Evolutionary conservation across 192 early-diverging fungal species (phyloP).

Genomic region (Anaeromyces robustus): DNA sequence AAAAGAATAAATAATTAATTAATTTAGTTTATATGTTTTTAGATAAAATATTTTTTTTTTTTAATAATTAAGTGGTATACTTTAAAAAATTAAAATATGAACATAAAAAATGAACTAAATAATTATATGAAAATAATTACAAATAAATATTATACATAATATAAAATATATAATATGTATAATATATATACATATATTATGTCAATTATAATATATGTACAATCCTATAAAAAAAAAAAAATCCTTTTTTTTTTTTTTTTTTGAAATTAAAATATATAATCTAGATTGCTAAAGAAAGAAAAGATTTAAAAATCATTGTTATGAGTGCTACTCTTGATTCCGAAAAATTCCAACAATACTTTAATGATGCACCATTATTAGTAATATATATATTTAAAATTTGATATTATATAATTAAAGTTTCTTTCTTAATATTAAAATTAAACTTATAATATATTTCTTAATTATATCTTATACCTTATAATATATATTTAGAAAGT

Average conservation of each 20-base stretch:
- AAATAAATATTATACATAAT: background rate
- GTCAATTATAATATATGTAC: background rate
- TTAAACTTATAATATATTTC: background rate
- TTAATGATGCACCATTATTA: slow-evolving; percentile 83
- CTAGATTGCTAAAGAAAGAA: slow-evolving; percentile 47
- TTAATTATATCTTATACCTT: background rate
- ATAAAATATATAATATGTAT: background rate
- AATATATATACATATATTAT: background rate
- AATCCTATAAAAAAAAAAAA: background rate
- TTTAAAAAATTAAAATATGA: background rate
- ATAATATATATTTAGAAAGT: slow-evolving; percentile 31
- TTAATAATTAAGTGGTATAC: background rate
- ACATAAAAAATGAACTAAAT: background rate
- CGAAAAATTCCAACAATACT: slow-evolving; percentile 98
- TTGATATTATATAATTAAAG: background rate
- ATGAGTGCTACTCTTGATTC: slow-evolving; percentile 98
- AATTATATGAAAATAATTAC: background rate
- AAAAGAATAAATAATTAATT: too few relatives aligned
- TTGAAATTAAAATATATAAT: slow-evolving; percentile 8
- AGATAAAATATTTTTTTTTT: too few relatives aligned
- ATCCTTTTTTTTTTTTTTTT: slow-evolving; percentile 5
- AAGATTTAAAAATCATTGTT: slow-evolving; percentile 82
- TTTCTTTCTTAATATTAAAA: background rate
- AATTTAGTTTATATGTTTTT: too few relatives aligned
- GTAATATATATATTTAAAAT: slow-evolving; percentile 13